These are phyloP conservation scores for Auriscalpium vulgare DNA, from an alignment of 768 basidiomycete genomes.

Conservation along the genomic window DNA sequence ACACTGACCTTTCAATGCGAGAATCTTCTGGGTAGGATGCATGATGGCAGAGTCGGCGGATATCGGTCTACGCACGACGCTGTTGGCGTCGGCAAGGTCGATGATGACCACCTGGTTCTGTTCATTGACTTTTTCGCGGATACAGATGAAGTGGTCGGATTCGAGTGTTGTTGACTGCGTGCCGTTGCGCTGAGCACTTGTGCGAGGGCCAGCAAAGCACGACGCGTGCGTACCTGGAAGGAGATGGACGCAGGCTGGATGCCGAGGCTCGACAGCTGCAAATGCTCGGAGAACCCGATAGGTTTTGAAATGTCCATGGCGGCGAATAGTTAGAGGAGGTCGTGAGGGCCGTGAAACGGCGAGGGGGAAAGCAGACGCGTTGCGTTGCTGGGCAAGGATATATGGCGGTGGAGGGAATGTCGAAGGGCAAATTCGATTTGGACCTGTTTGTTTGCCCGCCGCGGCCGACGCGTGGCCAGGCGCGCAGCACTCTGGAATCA, in stretches of 20 bases:
- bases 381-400: not conserved
- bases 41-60: slow-evolving; percentile 99
- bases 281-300: slow-evolving; percentile 83
- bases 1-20: slow-evolving; percentile 80
- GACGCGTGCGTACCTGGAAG: slow-evolving; percentile 67
- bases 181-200: not conserved
- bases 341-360: slow-evolving; percentile 5
- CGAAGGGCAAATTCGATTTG: slow-evolving; percentile 7
- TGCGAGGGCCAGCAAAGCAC: not conserved
- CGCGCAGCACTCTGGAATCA: not conserved
- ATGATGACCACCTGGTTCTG: slow-evolving; percentile 98
- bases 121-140: slow-evolving; percentile 91
- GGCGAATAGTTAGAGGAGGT: slow-evolving; percentile 10
- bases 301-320: slow-evolving; percentile 49
- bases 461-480: not conserved
- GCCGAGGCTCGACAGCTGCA: slow-evolving; percentile 92
- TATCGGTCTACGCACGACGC: slow-evolving; percentile 92
- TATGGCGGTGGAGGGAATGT: not conserved
- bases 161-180: slow-evolving; percentile 84
- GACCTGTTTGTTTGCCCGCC: slow-evolving; percentile 11
- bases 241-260: slow-evolving; percentile 96
- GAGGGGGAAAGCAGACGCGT: slow-evolving; percentile 3
- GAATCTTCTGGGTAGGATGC: slow-evolving; percentile 94
- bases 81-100: slow-evolving; percentile 94
- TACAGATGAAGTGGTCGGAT: slow-evolving; percentile 97